Conservation (phyloP, 148 eudicot genomes). For the Camellia lanceoleosa region DNA sequence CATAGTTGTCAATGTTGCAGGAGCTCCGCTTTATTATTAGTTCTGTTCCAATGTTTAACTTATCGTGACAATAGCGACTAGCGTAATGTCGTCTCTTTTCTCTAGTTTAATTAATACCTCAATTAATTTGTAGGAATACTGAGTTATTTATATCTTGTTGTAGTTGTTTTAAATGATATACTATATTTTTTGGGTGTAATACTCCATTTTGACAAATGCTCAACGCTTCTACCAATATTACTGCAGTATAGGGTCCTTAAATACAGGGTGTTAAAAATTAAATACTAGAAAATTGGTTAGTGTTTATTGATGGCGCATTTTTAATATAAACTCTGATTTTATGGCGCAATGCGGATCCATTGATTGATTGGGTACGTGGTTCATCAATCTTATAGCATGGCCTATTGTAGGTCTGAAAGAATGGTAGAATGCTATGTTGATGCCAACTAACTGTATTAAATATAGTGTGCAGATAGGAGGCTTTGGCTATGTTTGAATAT, state of each 20-base stretch:
- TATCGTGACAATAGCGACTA: conserved; percentile 89
- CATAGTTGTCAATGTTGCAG: conserved; percentile 38
- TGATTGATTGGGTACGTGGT: not conserved
- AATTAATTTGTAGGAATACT: not conserved
- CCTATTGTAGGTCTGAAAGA: not conserved
- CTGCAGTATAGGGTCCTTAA: not conserved
- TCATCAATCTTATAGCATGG: not conserved
- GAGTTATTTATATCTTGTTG: not conserved
- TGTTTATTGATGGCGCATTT: not conserved
- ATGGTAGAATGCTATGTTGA: not conserved
- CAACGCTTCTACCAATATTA: too few species aligned
- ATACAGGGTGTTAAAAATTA: not conserved
- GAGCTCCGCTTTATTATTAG: conserved; percentile 88
- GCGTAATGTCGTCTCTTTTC: conserved; percentile 58
- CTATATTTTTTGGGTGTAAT: not conserved
- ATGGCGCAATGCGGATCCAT: not conserved
- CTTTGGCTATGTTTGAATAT: not conserved
- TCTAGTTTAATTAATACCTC: not conserved
- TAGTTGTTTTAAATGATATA: not conserved
- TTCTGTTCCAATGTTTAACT: conserved; percentile 81
- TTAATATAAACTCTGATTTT: not conserved
- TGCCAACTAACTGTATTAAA: not conserved
- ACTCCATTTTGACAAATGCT: too few species aligned
- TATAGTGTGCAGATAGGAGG: not conserved
- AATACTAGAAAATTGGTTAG: too few species aligned